Conservation (phyloP, 2,329 filamentous ascomycete genomes). For the Botrytis byssoidea region DNA sequence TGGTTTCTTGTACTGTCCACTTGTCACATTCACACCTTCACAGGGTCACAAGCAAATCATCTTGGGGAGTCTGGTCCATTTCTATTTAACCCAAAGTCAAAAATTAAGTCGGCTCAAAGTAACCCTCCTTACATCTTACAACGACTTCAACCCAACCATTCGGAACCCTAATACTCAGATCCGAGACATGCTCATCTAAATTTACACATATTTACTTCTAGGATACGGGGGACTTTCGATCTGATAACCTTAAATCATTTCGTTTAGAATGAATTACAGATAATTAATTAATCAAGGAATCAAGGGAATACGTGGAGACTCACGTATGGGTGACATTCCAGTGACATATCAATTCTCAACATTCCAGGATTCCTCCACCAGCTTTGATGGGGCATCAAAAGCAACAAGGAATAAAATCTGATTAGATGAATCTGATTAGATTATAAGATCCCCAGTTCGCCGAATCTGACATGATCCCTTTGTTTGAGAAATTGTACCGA, state of each 20-base stretch:
- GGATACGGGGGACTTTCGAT: background rate
- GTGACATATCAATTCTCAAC: background rate
- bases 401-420: conserved; percentile 4
- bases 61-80: background rate
- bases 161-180: background rate
- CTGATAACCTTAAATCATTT: conserved; percentile 1
- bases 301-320: background rate
- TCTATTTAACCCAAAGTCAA: background rate
- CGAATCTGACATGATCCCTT: background rate
- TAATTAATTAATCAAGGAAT: background rate
- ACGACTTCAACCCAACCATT: background rate
- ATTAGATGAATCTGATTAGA: conserved; percentile 14
- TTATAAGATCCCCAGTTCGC: background rate
- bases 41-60: background rate
- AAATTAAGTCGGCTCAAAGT: background rate
- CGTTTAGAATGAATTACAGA: background rate
- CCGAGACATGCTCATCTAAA: background rate
- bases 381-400: background rate
- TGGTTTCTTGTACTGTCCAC: background rate
- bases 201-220: background rate
- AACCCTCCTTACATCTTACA: background rate
- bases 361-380: background rate
- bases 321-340: background rate
- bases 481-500: background rate
- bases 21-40: background rate